phyloP scores from a whole-genome alignment of 78 protist species.

The Acrasis kona region DNA sequence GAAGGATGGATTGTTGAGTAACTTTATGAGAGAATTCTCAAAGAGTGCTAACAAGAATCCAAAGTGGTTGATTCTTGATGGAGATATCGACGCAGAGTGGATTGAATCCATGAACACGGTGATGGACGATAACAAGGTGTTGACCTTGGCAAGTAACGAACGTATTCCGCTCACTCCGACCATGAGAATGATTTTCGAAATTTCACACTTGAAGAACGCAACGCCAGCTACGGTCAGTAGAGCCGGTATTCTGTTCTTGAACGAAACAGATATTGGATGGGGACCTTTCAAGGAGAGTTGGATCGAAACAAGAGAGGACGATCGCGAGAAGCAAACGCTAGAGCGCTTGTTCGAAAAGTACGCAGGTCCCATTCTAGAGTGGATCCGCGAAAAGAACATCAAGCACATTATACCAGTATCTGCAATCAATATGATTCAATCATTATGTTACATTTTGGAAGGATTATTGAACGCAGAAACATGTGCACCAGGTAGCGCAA shows the following conservation, averaged over 20 bases:
- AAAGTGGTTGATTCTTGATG: conserved; percentile 73
- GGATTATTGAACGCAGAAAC: conserved; percentile 1
- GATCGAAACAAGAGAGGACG: conserved; percentile 37
- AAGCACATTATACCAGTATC: not conserved
- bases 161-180: conserved; percentile 55
- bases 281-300: conserved; percentile 52
- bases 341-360: conserved; percentile 13
- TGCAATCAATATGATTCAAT: conserved; percentile 18
- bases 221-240: conserved; percentile 75
- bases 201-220: conserved; percentile 48
- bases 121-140: conserved; percentile 82
- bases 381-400: not conserved
- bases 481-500: not conserved
- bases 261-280: conserved; percentile 71
- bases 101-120: conserved; percentile 85
- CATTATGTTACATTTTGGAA: conserved; percentile 28
- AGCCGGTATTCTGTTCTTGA: conserved; percentile 70
- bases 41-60: conserved; percentile 10
- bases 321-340: not conserved
- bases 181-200: conserved; percentile 67
- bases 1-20: conserved; percentile 53
- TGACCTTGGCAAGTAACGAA: conserved; percentile 74
- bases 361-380: conserved; percentile 7
- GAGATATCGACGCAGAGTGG: conserved; percentile 77
- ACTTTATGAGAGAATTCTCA: conserved; percentile 37